Base-by-base conservation (phyloP, 306 rosid species). In the Vachellia collinsii region DNA sequence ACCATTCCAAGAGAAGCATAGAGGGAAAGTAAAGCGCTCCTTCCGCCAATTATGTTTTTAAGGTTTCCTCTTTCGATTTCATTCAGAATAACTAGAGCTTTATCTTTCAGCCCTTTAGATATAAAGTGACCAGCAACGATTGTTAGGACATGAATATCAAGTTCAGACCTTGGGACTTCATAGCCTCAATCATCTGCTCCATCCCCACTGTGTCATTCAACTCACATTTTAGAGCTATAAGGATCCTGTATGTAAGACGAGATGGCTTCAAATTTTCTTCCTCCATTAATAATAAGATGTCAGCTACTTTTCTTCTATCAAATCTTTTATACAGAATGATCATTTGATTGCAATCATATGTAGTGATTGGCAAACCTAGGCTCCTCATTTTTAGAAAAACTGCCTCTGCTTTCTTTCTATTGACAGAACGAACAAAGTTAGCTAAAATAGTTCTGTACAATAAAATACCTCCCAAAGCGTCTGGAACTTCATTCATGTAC, bases 21-120 rank as follows among this genome's bases (percentile, higher is more conserved):
- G 42, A 75, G 84, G 22, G 70, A 12, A 42, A 81, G 76, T 51
- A 75, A 4, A 1, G 46, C 61, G 6, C 61, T 25, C 11, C 10
- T 74, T 0, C 39, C 70, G 37, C 53, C 62, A 66, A 4, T 11
- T 29, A 9, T 23, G 37, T 42, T 34, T 36, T 29, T 10, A 5
- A 65, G 4, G 5, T 81, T 36, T 65, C 50, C 69, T 42, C 56
- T 75, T 42, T 67, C 84, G 41, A 81, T 81, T 43, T 67, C 53
- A 19, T 67, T 67, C 38, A 81, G 0, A 38, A 81, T 22, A 75
- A 58, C 9, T 41, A 38, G 25, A 34, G 80, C 80, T 75, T 81
- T 81, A n/a, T 81, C 76, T 75, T 66, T 75, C 48, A 81, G 6
- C 17, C 84, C 84, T 50, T 47, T 50, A 65, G 80, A 74, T 65